Base-by-base conservation (phyloP, 768 basidiomycete genomes). In the Serendipita sp. region DNA sequence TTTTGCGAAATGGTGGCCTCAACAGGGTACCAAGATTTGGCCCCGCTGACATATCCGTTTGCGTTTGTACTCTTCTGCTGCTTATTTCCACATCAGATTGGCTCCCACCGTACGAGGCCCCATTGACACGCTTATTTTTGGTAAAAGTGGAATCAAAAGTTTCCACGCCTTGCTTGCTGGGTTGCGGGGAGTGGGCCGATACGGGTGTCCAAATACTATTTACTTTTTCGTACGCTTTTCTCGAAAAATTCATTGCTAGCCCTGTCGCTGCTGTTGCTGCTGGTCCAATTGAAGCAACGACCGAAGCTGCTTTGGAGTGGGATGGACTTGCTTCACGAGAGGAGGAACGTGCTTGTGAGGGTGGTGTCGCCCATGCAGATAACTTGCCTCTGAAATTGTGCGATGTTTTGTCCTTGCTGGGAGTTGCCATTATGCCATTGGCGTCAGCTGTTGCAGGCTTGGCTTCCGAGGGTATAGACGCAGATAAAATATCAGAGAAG, bases 221-320 rank as follows among this genome's bases (percentile, higher is more conserved):
- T 76, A 89, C 81, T 72, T 82, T 85, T 74, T 88, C 87, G 2
- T 87, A 86, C 2, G 88, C 87, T 64, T 85, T 80, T 69, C 83
- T 85, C 23, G 75, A 75, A 33, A 77, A 70, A 10, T 73, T 74
- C 63, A 73, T 70, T 8, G 87, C 88, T 6, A 87, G 77, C 6
- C 86, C 87, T 16, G 86, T 85, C 23, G 84, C 85, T 31, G 86
- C 85, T 2, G 83, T 83, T 6, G 64, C 64, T 36, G 64, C 64
- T 16, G 64, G 64, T 34, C 53, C 64, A n/a, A 64, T 23, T n/a
- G 55, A 60, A 10, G 55, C 55, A 27, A 60, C 55, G 10, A 60
- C 33, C 10, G 55, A 60, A 4, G 33, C 33, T 18, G 55, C 34
- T 36, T 60, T 60, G 36, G 55, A 60, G 55, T 60, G 55, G n/a